Percentiles rank a stretch among this genome's conserved stretches.
These are phyloP conservation scores for Asterophora lycoperdoides DNA, from an alignment of 768 basidiomycete genomes.

Conservation along the genomic window DNA sequence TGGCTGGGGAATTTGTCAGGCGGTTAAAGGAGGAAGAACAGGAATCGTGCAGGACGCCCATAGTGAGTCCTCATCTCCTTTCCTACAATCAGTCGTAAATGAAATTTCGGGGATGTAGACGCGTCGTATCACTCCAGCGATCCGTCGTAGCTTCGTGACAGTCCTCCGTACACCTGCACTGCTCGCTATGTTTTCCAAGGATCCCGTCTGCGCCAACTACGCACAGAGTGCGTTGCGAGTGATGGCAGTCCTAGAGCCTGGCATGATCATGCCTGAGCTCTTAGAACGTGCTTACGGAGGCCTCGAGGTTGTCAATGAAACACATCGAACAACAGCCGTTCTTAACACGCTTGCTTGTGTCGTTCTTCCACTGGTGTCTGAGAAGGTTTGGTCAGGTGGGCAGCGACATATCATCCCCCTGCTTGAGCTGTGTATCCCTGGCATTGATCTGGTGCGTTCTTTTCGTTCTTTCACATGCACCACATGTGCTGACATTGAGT, in stretches of 20 bases:
- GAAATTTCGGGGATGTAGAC: constrained; percentile 34
- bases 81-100: neutral
- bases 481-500: constrained; percentile 1
- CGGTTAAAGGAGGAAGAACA: constrained; percentile 78
- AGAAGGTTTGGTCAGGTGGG: constrained; percentile 77
- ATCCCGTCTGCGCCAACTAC: constrained; percentile 72
- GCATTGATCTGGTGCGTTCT: constrained; percentile 75
- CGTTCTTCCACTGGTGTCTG: constrained; percentile 69
- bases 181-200: constrained; percentile 89
- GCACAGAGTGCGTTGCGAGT: constrained; percentile 76
- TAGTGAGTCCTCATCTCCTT: constrained; percentile 34
- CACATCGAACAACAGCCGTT: constrained; percentile 89
- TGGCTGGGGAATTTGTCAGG: constrained; percentile 73
- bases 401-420: constrained; percentile 86
- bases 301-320: constrained; percentile 92
- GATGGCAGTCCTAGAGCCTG: constrained; percentile 77
- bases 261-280: constrained; percentile 83
- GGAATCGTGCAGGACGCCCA: constrained; percentile 73
- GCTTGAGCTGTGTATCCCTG: constrained; percentile 84
- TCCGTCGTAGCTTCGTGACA: constrained; percentile 78
- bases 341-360: constrained; percentile 80
- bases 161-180: constrained; percentile 83
- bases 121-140: constrained; percentile 73
- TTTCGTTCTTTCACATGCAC: neutral
- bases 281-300: constrained; percentile 89